Base-by-base conservation (phyloP, 768 basidiomycete species). In the Infundibulicybe gibba region DNA sequence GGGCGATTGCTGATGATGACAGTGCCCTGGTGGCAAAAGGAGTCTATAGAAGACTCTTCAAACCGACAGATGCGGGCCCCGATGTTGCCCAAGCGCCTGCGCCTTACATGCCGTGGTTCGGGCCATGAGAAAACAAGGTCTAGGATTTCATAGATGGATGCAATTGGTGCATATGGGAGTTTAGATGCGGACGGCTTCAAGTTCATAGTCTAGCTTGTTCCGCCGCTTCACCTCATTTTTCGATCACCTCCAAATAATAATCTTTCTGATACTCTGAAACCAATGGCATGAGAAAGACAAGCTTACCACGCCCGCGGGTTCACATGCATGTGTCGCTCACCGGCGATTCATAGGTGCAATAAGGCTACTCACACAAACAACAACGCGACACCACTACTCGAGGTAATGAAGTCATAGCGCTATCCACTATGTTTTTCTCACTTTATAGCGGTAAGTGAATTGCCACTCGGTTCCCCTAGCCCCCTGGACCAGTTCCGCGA, bases 141-240 rank as follows among this genome's bases (percentile, higher is more conserved):
- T 35, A 16, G 38, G 37, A 5, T 49, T 41, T 32, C 44, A 41
- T 2, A 54, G n/a, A n/a, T n/a, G 55, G 55, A 40, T 54, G 31
- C 53, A 50, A 19, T 57, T 57, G 39, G 49, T 57, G 41, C 55
- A 57, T 37, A 31, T 54, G 25, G 53, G 55, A n/a, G 43, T 40
- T 14, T 55, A 41, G 46, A 10, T 38, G 17, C 8, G 25, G n/a
- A n/a, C n/a, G n/a, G n/a, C n/a, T n/a, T n/a, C 25, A 8, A 8
- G 8, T 25, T 8, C 25, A 25, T 25, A 25, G 25, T 8, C 25
- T n/a, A n/a, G 8, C 25, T 25, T 25, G 25, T 25, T 25, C 25
- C 25, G 25, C 25, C 25, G 25, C 8, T 25, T 25, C 25, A n/a
- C 8, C 25, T 25, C 4, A 25, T 25, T 8, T 25, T 8, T 8